Base-by-base conservation (phyloP, 2,329 filamentous ascomycete genomes). In the Nakataea oryzae region DNA sequence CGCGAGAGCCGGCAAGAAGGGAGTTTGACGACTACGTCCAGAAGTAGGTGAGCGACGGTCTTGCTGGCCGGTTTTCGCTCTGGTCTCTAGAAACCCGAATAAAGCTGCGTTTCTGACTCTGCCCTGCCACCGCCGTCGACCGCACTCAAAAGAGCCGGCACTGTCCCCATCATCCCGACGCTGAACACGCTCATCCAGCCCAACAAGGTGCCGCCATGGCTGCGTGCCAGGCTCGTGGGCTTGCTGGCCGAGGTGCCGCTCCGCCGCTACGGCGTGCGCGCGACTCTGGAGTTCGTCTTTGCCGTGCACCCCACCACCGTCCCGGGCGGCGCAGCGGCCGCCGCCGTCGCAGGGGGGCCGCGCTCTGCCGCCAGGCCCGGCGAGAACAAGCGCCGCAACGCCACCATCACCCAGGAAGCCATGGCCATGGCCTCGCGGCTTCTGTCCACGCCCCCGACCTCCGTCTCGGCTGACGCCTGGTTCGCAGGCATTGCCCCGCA, bases 281-380 rank as follows among this genome's bases (percentile, higher is more conserved):
- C 84, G 29, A 87, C 85, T 0, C 77, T 90, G 64, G 87, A 90
- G 69, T 90, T 90, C 68, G 78, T 91, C 47, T 87, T 89, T 63
- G 81, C 86, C 1, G 84, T 89, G 8, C 87, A 89, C 64, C 83
- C 87, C 0, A 79, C 81, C 64, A 78, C 75, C 65, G 73, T 74
- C 8, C 71, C 75, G 62, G 72, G 73, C 66, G 61, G 70, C 0
- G 72, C 75, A 8, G 77, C 79, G 62, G 17, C 21, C 3, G 41
- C 41, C 13, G 21, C 41, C 2, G 17, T n/a, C 9, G 7, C 41
- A 24, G 41, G 41, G 21, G 41, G 41, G 3, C 21, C 41, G 21
- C 41, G 54, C 6, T 4, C 54, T 13, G 74, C 74, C 1, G 71
- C 74, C 2, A 68, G 69, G 4, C 76, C 80, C 1, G 81, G 83